Evolutionary conservation across 2,329 filamentous ascomycete genomes (phyloP).

Genomic region (Diaporthe citrichinensis): DNA sequence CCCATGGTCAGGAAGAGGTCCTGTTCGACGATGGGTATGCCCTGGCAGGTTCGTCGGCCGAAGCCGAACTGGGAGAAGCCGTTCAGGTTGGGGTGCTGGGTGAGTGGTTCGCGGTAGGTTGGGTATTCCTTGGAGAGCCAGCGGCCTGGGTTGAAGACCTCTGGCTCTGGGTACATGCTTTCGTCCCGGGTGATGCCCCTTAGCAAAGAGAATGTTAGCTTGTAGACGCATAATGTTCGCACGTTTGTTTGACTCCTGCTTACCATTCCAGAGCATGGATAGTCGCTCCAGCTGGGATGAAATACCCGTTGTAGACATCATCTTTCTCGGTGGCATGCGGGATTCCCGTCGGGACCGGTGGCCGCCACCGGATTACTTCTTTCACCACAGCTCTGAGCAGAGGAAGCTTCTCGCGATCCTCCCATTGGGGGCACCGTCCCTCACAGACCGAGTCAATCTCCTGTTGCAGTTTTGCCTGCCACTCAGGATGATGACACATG

Average conservation of each 20-base stretch:
- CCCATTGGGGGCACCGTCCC: constrained; percentile 61
- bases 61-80: constrained; percentile 66
- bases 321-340: constrained; percentile 66
- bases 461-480: constrained; percentile 54
- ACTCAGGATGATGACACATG: constrained; percentile 51
- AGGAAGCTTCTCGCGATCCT: constrained; percentile 61
- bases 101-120: constrained; percentile 57
- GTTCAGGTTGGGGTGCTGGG: constrained; percentile 54
- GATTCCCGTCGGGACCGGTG: constrained; percentile 67
- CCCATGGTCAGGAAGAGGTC: constrained; percentile 57
- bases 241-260: constrained; percentile 39
- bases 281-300: constrained; percentile 65
- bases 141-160: constrained; percentile 56
- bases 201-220: neutral
- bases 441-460: constrained; percentile 62
- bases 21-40: constrained; percentile 57
- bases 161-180: constrained; percentile 53
- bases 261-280: constrained; percentile 68
- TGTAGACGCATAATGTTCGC: neutral
- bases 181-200: constrained; percentile 63
- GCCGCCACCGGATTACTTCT: constrained; percentile 68
- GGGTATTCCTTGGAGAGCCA: constrained; percentile 56
- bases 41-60: constrained; percentile 64
- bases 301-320: constrained; percentile 66
- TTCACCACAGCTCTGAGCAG: constrained; percentile 64